phyloP scores from a whole-genome alignment of 768 basidiomycete genomes.

The Tricholoma furcatifolium region DNA sequence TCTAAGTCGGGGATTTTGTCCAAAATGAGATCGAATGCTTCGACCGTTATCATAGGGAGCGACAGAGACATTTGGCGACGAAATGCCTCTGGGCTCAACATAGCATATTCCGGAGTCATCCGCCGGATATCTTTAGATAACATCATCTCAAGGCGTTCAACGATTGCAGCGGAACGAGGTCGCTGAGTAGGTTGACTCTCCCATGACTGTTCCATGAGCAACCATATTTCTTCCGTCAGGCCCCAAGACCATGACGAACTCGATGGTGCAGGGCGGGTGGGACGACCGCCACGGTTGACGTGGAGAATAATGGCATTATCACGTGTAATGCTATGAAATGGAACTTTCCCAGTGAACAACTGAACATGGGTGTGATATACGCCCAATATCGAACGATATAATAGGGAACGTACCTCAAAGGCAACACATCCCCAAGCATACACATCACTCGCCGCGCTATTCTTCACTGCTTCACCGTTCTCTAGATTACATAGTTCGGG shows the following conservation, averaged over 20 bases:
- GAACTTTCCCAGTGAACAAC: background rate
- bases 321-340: background rate
- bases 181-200: background rate
- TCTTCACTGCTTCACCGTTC: background rate
- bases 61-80: background rate
- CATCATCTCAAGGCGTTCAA: no score
- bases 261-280: background rate
- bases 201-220: no score
- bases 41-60: no score
- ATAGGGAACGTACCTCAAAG: background rate
- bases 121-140: background rate
- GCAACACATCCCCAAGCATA: no score
- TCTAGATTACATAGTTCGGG: background rate
- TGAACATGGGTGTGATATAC: background rate
- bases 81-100: background rate
- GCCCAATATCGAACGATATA: no score
- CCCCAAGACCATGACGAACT: no score
- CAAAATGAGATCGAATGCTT: no score
- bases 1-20: no score
- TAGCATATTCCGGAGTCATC: background rate
- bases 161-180: background rate
- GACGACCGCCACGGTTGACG: background rate
- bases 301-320: background rate
- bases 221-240: conserved; percentile 1
- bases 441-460: background rate